phyloP scores from a whole-genome alignment of 2,329 filamentous ascomycete genomes.

The Penicillium sp. region DNA sequence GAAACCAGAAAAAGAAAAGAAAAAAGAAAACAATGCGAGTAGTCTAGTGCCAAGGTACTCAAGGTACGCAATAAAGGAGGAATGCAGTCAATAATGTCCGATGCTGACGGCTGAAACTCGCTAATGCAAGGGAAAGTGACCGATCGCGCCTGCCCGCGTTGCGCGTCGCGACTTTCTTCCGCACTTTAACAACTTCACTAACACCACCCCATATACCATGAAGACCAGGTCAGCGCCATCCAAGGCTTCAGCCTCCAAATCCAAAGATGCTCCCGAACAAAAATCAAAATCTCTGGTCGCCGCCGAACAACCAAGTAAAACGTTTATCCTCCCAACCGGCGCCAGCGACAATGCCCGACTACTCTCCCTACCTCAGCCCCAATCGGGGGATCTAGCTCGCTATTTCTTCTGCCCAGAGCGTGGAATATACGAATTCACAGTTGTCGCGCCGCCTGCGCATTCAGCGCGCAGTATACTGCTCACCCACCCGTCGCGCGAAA shows the following conservation, averaged over 20 bases:
- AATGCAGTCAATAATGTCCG: slow-evolving; percentile 6
- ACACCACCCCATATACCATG: slow-evolving; percentile 16
- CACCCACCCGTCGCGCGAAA: slow-evolving; percentile 29
- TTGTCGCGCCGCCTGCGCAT: slow-evolving; percentile 53
- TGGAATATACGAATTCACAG: slow-evolving; percentile 64
- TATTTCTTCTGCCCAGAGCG: slow-evolving; percentile 62
- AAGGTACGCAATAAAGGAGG: background rate
- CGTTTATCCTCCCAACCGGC: slow-evolving; percentile 60
- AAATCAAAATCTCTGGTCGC: slow-evolving; percentile 22
- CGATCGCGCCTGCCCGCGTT: slow-evolving; percentile 14
- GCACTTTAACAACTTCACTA: slow-evolving; percentile 7
- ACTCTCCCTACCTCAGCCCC: slow-evolving; percentile 58
- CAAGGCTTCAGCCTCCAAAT: slow-evolving; percentile 7
- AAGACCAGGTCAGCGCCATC: slow-evolving; percentile 32
- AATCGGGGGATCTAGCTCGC: slow-evolving; percentile 49
- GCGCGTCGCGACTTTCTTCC: slow-evolving; percentile 30
- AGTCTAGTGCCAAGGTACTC: background rate
- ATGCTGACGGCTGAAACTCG: slow-evolving; percentile 8
- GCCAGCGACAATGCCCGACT: slow-evolving; percentile 57
- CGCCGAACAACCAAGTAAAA: slow-evolving; percentile 42
- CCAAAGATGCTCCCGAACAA: slow-evolving; percentile 15
- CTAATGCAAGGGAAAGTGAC: slow-evolving; percentile 19
- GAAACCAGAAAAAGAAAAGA: slow-evolving; percentile 2
- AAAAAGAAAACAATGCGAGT: background rate
- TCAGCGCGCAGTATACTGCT: slow-evolving; percentile 60